Conservation (phyloP, 2,329 filamentous ascomycete genomes). For the Colletotrichum destructivum region DNA sequence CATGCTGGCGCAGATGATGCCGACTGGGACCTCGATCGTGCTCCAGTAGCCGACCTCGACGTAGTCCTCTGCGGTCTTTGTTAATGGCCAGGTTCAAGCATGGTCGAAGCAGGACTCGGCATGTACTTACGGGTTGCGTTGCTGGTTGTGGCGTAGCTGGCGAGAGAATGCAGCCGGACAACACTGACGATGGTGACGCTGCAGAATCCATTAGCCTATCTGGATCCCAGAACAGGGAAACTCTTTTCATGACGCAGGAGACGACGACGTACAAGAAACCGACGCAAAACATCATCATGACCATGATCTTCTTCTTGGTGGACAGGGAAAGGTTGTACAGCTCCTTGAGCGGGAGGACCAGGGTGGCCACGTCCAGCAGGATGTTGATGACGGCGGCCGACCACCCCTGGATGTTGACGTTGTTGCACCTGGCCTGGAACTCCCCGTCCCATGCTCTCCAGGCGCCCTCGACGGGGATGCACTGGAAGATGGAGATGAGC, state of each 20-base stretch:
- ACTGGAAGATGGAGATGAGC: conserved; percentile 48
- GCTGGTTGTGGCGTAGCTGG: conserved; percentile 42
- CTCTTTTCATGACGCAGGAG: too few species aligned
- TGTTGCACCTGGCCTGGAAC: conserved; percentile 47
- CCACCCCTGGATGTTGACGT: conserved; percentile 51
- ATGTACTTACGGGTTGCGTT: conserved; percentile 39
- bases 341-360: conserved; percentile 57
- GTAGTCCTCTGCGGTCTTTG: conserved; percentile 49
- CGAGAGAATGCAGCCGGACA: conserved; percentile 49
- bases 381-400: conserved; percentile 51
- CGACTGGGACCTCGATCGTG: conserved; percentile 39
- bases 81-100: conserved; percentile 47
- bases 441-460: conserved; percentile 48
- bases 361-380: conserved; percentile 50
- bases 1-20: conserved; percentile 42
- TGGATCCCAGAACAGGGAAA: too few species aligned
- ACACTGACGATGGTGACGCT: conserved; percentile 53
- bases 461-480: conserved; percentile 27
- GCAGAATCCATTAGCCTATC: neutral
- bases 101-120: too few species aligned
- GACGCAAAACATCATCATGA: conserved; percentile 62
- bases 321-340: conserved; percentile 56
- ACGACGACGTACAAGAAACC: conserved; percentile 52
- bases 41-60: conserved; percentile 39
- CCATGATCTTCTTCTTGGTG: conserved; percentile 59